phyloP scores from a whole-genome alignment of 345 rosid species.

The Alliaria petiolata region DNA sequence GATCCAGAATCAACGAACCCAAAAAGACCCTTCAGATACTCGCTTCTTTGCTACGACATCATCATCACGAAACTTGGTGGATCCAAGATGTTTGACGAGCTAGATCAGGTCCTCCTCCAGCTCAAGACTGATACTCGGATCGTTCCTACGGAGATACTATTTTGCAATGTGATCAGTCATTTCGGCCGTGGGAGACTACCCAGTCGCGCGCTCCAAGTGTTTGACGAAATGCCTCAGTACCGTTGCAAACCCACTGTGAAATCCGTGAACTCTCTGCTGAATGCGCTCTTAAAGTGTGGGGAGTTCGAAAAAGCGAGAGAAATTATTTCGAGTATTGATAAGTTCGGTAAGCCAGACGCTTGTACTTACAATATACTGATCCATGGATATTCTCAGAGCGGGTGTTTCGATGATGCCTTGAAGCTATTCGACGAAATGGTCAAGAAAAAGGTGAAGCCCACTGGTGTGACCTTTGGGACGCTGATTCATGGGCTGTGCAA shows the following conservation, averaged over 20 bases:
- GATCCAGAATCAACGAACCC: slow-evolving; percentile 22
- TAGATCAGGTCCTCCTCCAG: slow-evolving; percentile 53
- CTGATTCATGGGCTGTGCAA: slow-evolving; percentile 52
- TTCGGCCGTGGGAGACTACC: slow-evolving; percentile 55
- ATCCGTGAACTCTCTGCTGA: slow-evolving; percentile 59
- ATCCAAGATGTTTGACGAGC: slow-evolving; percentile 69
- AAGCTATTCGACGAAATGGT: slow-evolving; percentile 64
- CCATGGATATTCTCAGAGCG: slow-evolving; percentile 31
- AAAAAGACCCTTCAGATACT: slow-evolving; percentile 41
- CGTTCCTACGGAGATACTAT: slow-evolving; percentile 50
- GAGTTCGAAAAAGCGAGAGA: slow-evolving; percentile 44
- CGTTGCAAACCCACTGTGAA: slow-evolving; percentile 52
- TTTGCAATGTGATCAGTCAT: slow-evolving; percentile 56
- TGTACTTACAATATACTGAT: slow-evolving; percentile 78
- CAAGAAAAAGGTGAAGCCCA: slow-evolving; percentile 46
- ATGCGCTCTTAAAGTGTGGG: slow-evolving; percentile 41
- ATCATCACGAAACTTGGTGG: slow-evolving; percentile 65
- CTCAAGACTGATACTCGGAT: slow-evolving; percentile 49
- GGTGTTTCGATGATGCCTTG: slow-evolving; percentile 48
- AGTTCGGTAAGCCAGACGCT: slow-evolving; percentile 48
- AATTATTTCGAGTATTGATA: slow-evolving; percentile 34
- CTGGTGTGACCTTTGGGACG: slow-evolving; percentile 52
- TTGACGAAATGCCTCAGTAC: slow-evolving; percentile 63
- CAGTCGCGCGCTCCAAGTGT: slow-evolving; percentile 47
- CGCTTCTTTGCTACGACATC: slow-evolving; percentile 69